Evolutionary conservation across 2,329 filamentous ascomycete species (phyloP).

Genomic region (Elsinoe necatrix): DNA sequence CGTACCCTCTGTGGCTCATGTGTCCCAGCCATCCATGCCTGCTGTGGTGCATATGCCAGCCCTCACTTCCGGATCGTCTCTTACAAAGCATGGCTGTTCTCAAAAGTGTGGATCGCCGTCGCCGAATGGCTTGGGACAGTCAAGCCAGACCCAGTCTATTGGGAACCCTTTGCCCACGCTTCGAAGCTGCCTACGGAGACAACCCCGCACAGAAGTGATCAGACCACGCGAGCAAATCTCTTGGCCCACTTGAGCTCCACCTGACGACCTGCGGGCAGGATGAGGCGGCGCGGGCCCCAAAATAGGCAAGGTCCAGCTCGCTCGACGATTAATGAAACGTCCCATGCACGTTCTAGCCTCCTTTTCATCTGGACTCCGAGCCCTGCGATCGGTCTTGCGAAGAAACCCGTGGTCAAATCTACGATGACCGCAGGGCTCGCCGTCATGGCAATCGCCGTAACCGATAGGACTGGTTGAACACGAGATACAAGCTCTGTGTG

Average conservation of each 20-base stretch:
- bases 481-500: background rate
- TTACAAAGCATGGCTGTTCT: background rate
- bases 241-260: background rate
- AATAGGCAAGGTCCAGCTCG: constrained; percentile 9
- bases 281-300: constrained; percentile 1
- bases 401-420: background rate
- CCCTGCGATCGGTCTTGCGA: background rate
- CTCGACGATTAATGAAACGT: constrained; percentile 10
- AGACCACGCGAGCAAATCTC: constrained; percentile 12
- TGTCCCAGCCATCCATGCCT: background rate
- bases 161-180: background rate
- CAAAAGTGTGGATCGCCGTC: constrained; percentile 4
- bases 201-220: constrained; percentile 8
- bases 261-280: background rate
- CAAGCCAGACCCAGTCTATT: constrained; percentile 3
- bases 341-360: constrained; percentile 11
- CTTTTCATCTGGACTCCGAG: constrained; percentile 3
- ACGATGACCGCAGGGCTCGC: background rate
- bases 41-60: background rate
- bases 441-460: background rate
- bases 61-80: background rate
- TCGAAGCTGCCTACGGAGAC: background rate
- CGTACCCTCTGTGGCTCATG: background rate
- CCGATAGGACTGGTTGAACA: background rate
- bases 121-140: background rate